phyloP scores from a whole-genome alignment of 2,329 filamentous ascomycete genomes.

The Truncatella angustata region DNA sequence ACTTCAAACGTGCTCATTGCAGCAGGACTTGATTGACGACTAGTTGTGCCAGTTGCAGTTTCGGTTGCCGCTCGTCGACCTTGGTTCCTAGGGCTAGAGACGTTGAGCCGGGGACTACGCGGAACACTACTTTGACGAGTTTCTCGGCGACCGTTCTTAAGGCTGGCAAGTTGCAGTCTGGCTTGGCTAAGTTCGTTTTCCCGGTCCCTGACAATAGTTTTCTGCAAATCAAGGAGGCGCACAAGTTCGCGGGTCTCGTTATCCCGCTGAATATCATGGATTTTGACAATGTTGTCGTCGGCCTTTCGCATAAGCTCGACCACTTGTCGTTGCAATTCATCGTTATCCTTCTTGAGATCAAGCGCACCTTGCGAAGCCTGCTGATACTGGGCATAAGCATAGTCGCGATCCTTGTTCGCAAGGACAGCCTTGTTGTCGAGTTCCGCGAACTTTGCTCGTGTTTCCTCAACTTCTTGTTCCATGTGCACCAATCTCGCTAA shows the following conservation, averaged over 20 bases:
- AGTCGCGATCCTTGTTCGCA: conserved; percentile 50
- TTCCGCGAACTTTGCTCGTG: conserved; percentile 34
- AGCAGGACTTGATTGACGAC: conserved; percentile 47
- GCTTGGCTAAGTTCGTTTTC: conserved; percentile 48
- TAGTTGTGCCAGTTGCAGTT: conserved; percentile 31
- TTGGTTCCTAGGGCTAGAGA: conserved; percentile 46
- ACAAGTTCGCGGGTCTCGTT: conserved; percentile 32
- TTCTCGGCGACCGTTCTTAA: conserved; percentile 51
- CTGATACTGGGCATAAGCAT: conserved; percentile 58
- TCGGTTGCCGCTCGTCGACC: conserved; percentile 25
- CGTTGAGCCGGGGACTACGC: conserved; percentile 50
- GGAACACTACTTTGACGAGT: conserved; percentile 57
- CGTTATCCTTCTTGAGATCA: conserved; percentile 44
- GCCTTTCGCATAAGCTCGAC: conserved; percentile 40
- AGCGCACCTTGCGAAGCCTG: conserved; percentile 48
- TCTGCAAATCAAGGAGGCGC: conserved; percentile 40
- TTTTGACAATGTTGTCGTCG: conserved; percentile 41
- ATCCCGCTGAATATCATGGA: conserved; percentile 45
- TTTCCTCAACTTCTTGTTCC: conserved; percentile 37
- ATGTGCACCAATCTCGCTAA: conserved; percentile 38
- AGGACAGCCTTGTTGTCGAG: conserved; percentile 36
- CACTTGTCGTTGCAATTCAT: conserved; percentile 40
- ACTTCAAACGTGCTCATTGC: conserved; percentile 28
- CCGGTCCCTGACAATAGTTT: conserved; percentile 44
- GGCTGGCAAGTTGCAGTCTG: conserved; percentile 46